These are phyloP conservation scores for Ophiostoma perfectum DNA, from an alignment of 2,329 filamentous ascomycete species.

Conservation along the genomic window DNA sequence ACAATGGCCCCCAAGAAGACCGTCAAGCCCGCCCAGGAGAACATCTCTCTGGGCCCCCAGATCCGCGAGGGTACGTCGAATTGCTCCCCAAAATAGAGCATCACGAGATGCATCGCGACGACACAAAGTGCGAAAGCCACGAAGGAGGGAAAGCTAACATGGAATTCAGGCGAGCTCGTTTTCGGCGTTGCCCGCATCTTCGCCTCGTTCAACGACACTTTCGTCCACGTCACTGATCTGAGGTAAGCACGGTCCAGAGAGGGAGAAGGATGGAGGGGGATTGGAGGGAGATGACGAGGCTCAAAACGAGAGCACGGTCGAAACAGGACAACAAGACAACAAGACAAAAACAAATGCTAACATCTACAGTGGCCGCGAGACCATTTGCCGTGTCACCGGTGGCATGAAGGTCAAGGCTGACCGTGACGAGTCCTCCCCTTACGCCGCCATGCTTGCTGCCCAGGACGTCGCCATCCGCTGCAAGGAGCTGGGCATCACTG, in stretches of 20 bases:
- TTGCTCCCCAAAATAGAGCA: background rate
- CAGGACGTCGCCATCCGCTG: slow-evolving; percentile 91
- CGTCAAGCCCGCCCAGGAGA: slow-evolving; percentile 80
- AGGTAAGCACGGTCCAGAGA: slow-evolving; percentile 51
- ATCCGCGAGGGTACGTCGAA: slow-evolving; percentile 76
- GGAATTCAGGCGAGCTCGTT: slow-evolving; percentile 74
- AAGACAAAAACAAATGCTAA: slow-evolving; percentile 17
- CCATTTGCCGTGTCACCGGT: slow-evolving; percentile 99
- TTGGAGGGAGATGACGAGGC: no score
- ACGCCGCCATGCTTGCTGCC: slow-evolving; percentile 99
- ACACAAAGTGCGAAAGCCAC: background rate
- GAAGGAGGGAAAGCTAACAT: background rate
- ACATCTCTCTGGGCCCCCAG: slow-evolving; percentile 96
- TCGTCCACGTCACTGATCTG: slow-evolving; percentile 99
- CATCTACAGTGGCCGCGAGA: slow-evolving; percentile 84
- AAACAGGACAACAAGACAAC: background rate
- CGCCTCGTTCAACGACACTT: slow-evolving; percentile 88
- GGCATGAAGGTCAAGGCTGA: slow-evolving; percentile 99
- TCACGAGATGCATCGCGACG: background rate
- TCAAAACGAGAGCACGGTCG: no score
- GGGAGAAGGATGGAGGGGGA: slow-evolving; percentile 10
- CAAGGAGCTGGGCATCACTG: slow-evolving; percentile 70
- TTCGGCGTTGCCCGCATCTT: slow-evolving; percentile 98
- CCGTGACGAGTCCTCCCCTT: slow-evolving; percentile 98
- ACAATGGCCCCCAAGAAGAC: slow-evolving; percentile 95